Base-by-base conservation (phyloP, 2,329 filamentous ascomycete species). In the Ophiostoma tasmaniense region DNA sequence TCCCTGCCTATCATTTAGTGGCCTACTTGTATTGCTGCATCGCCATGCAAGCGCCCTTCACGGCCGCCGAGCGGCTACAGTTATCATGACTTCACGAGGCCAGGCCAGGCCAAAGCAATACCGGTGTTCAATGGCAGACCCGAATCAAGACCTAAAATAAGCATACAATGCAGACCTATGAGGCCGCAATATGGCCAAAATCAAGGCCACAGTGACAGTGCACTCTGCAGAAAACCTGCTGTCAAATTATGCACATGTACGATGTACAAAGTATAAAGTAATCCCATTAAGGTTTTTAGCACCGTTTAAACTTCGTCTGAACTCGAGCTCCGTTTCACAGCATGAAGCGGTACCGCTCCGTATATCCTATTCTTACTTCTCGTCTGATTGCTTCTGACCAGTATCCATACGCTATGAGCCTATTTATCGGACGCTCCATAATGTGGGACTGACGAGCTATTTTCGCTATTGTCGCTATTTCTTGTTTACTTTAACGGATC, bases 21-120 rank as follows among this genome's bases (percentile, higher is more conserved):
- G 55, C 55, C 50, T 55, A n/a, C n/a, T n/a, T n/a, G n/a, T n/a
- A n/a, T 55, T 61, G 55, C 25, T 61, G 13, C 25, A 61, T 61
- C 55, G 22, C 13, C 55, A 61, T 30, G 55, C 55, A 61, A 28
- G 55, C 55, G 55, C 55, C 55, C 25, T 4, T 30, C 55, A 30
- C 4, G 55, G 55, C 50, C 22, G 22, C 50, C n/a, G 50, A 55
- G 11, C 50, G n/a, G 22, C 55, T 61, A 14, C 55, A 61, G 55
- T 25, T 20, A 28, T 3, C 25, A 28, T 14, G n/a, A 17, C 8
- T 6, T 11, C 55, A 61, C 10, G 37, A 39, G 55, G 25, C 52
- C 55, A 55, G 25, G 55, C 55, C 55, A 33, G 55, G 4, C 55
- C 50, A 13, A 13, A 11, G 10, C 8, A 17, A 33, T 33, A 20